Conservation (phyloP, 2,329 filamentous ascomycete genomes). For the Xylaria sp. region DNA sequence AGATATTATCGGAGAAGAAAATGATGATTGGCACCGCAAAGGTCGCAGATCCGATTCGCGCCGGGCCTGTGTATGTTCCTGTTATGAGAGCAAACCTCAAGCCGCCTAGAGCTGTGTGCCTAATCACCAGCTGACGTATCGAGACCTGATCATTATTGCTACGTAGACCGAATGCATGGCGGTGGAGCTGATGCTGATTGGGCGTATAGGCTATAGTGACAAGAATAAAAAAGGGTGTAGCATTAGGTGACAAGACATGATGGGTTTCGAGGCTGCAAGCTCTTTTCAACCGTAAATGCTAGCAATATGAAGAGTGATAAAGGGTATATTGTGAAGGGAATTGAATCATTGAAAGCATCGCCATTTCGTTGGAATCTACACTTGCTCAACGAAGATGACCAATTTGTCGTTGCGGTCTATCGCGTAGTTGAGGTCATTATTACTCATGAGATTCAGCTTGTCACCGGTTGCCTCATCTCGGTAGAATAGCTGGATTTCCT, state of each 20-base stretch:
- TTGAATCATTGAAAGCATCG: conserved; percentile 38
- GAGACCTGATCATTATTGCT: conserved; percentile 3
- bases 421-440: conserved; percentile 83
- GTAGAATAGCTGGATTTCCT: conserved; percentile 84
- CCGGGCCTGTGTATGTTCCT: conserved; percentile 17
- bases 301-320: conserved; percentile 35
- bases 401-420: conserved; percentile 88
- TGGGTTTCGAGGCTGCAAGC: conserved; percentile 20
- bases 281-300: conserved; percentile 43
- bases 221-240: conserved; percentile 18
- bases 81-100: conserved; percentile 19
- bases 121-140: conserved; percentile 11
- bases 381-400: conserved; percentile 74
- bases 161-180: conserved; percentile 3
- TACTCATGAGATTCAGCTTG: conserved; percentile 78
- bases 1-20: conserved; percentile 20
- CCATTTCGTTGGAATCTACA: conserved; percentile 48
- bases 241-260: conserved; percentile 26
- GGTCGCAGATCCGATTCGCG: conserved; percentile 8
- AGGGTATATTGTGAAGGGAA: conserved; percentile 47
- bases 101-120: conserved; percentile 14
- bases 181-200: conserved; percentile 1
- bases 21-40: conserved; percentile 13
- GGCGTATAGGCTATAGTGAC: conserved; percentile 16
- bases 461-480: conserved; percentile 83